phyloP scores from a whole-genome alignment of 257 asterid genomes.

The Buddleja alternifolia region DNA sequence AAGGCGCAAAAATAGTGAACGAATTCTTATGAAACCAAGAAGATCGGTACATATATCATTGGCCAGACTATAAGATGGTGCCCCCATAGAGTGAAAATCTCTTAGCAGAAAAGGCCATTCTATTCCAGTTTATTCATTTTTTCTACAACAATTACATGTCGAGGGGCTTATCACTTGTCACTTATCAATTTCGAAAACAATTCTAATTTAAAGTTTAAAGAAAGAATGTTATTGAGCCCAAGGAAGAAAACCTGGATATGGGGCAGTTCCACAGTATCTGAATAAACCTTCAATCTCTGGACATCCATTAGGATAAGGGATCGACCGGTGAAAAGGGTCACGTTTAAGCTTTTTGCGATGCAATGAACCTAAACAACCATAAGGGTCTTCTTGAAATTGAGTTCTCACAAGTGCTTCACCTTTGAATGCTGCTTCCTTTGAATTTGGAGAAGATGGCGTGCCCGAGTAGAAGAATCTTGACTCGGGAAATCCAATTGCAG shows the following conservation, averaged over 20 bases:
- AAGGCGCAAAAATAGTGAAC: not conserved
- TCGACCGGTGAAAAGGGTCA: constrained; percentile 86
- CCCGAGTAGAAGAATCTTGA: constrained; percentile 74
- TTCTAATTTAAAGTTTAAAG: not conserved
- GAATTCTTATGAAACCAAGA: not conserved
- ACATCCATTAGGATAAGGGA: constrained; percentile 95
- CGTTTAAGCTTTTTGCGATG: constrained; percentile 75
- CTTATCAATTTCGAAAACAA: not conserved
- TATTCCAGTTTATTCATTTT: not conserved
- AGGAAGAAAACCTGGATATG: constrained; percentile 76
- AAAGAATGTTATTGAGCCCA: constrained; percentile 49
- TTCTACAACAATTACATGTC: constrained; percentile 21
- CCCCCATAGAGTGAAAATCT: not conserved
- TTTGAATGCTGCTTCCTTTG: constrained; percentile 83
- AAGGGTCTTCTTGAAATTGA: constrained; percentile 85
- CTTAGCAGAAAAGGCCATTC: not conserved
- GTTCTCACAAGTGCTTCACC: constrained; percentile 81
- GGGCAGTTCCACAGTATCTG: constrained; percentile 71
- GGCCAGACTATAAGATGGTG: not conserved
- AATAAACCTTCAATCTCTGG: constrained; percentile 87
- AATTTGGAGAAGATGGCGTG: constrained; percentile 72
- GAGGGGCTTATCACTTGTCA: not conserved
- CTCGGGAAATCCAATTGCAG: constrained; percentile 74
- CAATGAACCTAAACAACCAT: constrained; percentile 78
- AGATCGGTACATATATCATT: not conserved